Base-by-base conservation (phyloP, 805 yeast species). In the Candida glaebosa region DNA sequence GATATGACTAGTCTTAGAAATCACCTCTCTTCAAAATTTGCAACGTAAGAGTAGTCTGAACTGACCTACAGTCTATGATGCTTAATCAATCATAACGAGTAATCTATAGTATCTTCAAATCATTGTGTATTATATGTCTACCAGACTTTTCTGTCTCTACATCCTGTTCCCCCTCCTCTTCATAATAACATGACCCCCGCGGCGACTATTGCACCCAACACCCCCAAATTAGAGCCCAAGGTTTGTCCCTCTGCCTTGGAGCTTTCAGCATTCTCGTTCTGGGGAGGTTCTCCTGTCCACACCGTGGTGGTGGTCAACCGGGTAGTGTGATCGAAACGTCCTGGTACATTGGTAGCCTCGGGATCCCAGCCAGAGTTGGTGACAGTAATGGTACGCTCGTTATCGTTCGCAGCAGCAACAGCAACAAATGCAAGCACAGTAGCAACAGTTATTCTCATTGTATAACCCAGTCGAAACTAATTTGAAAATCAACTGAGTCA, bases 271-370 rank as follows among this genome's bases (percentile, higher is more conserved):
- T 28, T 28, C 16, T 28, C 31, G 14, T 28, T 28, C 16, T 6
- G 16, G 9, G 31, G 31, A 10, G 31, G 31, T 5, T 28, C 31
- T 10, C 31, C 31, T 28, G 12, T 6, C 38, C 38, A 35, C 4
- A 12, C 18, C 7, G 38, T 35, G 7, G 38, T 35, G 4, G 38
- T 35, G 18, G 38, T 35, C 12, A 35, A 24, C 12, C 38, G 19
- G 7, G 38, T 35, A 6, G 38, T 35, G 16, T 24, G 38, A 24
- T 35, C 38, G 16, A 35, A 35, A 14, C 19, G 22, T n/a, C 38
- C 38, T 5, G 30, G 30, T n/a, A 35, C 38, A 35, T 35, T 35
- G 15, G 38, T 35, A 35, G 38, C 24, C 15, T 22, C n/a, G 22
- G 38, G 38, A 9, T 24, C 24, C 15, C 25, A 24, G 12, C 38